Percentiles rank a stretch among this genome's conserved stretches.
Evolutionary conservation across 2,329 filamentous ascomycete genomes (phyloP).

Genomic region (Microcyclospora tardicrescens): DNA sequence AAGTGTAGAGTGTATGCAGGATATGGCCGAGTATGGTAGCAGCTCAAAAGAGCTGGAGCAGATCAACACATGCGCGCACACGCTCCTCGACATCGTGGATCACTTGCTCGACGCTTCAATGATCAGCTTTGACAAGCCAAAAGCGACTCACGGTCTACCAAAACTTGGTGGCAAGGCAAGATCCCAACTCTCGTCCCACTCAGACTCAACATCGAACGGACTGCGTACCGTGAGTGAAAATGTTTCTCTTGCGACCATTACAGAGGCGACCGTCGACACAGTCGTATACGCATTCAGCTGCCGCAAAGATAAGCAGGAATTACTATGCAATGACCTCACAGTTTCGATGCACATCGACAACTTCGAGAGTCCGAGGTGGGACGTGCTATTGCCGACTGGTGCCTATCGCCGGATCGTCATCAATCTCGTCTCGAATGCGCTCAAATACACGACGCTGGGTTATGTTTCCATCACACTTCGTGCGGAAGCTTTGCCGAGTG

Average conservation of each 20-base stretch:
- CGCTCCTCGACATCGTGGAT: slow-evolving; percentile 29
- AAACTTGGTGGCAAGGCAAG: neutral
- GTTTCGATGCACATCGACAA: slow-evolving; percentile 2
- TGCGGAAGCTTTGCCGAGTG: slow-evolving; percentile 4
- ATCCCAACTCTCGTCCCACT: too few species aligned
- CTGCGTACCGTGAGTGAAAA: neutral
- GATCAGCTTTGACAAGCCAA: slow-evolving; percentile 20
- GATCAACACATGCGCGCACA: slow-evolving; percentile 28
- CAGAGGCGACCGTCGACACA: neutral
- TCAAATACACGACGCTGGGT: slow-evolving; percentile 34
- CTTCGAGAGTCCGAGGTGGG: slow-evolving; percentile 2
- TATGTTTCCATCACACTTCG: slow-evolving; percentile 23
- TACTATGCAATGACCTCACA: neutral
- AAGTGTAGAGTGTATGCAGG: slow-evolving; percentile 29
- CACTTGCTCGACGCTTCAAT: slow-evolving; percentile 30
- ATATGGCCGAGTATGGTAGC: slow-evolving; percentile 6
- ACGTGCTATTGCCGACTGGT: slow-evolving; percentile 17
- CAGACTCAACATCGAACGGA: neutral
- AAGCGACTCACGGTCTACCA: neutral
- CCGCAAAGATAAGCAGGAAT: too few species aligned
- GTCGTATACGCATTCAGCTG: neutral
- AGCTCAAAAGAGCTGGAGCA: slow-evolving; percentile 2
- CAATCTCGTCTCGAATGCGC: slow-evolving; percentile 34
- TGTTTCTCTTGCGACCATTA: neutral
- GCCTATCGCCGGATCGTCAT: slow-evolving; percentile 34